phyloP scores from a whole-genome alignment of 345 rosid genomes.

The Citrus glauca region DNA sequence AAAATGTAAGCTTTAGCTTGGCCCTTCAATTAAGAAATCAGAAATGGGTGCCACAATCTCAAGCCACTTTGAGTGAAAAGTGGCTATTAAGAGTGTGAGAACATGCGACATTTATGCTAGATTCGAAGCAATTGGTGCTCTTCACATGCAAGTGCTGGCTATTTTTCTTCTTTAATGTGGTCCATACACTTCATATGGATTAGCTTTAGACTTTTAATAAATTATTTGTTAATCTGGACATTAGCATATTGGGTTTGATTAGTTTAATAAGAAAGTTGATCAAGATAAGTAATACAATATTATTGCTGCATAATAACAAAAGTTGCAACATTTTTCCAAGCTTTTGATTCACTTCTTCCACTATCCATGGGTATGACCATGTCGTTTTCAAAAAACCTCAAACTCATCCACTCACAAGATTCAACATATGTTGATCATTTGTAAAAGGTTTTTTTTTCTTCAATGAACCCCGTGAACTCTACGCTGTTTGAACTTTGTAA shows the following conservation, averaged over 20 bases:
- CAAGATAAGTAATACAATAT: conserved; percentile 12
- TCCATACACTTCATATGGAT: conserved; percentile 25
- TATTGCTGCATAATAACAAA: conserved; percentile 19
- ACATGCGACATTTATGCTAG: conserved; percentile 42
- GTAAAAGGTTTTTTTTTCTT: neutral
- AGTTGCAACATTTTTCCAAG: conserved; percentile 18
- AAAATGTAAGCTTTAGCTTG: conserved; percentile 24
- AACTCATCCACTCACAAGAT: conserved; percentile 10
- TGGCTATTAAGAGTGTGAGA: conserved; percentile 27
- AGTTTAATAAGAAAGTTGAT: conserved; percentile 24
- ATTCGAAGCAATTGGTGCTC: conserved; percentile 42
- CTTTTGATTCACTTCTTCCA: conserved; percentile 15
- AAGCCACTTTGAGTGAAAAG: conserved; percentile 34
- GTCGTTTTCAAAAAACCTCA: conserved; percentile 26
- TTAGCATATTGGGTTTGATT: conserved; percentile 19
- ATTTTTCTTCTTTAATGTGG: conserved; percentile 30
- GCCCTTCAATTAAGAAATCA: conserved; percentile 18
- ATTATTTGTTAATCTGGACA: conserved; percentile 19
- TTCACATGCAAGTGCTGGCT: conserved; percentile 39
- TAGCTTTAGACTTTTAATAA: conserved; percentile 24
- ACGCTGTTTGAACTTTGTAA: conserved; percentile 1
- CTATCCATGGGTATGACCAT: conserved; percentile 19
- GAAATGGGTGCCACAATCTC: conserved; percentile 31
- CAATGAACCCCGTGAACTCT: conserved; percentile 22
- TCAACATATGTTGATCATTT: neutral